Evolutionary conservation across 805 yeast species (phyloP).

Genomic region (Yueomyces sinensis): DNA sequence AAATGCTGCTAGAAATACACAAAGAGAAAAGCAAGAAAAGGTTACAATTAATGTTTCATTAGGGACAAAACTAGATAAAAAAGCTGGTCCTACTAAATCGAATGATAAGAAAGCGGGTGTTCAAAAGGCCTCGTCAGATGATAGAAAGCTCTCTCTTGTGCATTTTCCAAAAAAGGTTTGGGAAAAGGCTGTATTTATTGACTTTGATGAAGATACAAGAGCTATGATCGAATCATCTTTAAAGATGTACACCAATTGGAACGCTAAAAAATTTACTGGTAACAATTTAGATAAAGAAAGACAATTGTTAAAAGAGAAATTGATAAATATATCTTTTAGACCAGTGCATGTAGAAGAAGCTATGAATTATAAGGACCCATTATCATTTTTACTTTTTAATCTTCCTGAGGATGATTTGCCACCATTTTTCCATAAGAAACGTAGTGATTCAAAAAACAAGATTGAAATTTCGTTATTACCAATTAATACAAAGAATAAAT

Average conservation of each 20-base stretch:
- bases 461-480: constrained; percentile 31
- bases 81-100: neutral
- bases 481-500: constrained; percentile 36
- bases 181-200: constrained; percentile 58
- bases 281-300: constrained; percentile 5
- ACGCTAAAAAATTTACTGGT: constrained; percentile 4
- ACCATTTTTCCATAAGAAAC: constrained; percentile 38
- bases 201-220: constrained; percentile 52
- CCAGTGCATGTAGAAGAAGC: constrained; percentile 61
- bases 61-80: constrained; percentile 3
- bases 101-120: neutral
- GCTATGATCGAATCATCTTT: constrained; percentile 49
- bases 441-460: constrained; percentile 43
- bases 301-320: constrained; percentile 14
- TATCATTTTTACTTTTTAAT: constrained; percentile 53
- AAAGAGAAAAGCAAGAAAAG: constrained; percentile 36
- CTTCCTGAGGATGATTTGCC: constrained; percentile 95
- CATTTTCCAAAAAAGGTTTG: constrained; percentile 42
- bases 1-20: constrained; percentile 30
- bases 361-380: constrained; percentile 37
- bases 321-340: constrained; percentile 53
- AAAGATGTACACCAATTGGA: constrained; percentile 46
- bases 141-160: constrained; percentile 7
- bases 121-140: neutral
- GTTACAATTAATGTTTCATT: constrained; percentile 33